Base-by-base conservation (phyloP, 2,329 filamentous ascomycete genomes). In the Talaromyces sp. region DNA sequence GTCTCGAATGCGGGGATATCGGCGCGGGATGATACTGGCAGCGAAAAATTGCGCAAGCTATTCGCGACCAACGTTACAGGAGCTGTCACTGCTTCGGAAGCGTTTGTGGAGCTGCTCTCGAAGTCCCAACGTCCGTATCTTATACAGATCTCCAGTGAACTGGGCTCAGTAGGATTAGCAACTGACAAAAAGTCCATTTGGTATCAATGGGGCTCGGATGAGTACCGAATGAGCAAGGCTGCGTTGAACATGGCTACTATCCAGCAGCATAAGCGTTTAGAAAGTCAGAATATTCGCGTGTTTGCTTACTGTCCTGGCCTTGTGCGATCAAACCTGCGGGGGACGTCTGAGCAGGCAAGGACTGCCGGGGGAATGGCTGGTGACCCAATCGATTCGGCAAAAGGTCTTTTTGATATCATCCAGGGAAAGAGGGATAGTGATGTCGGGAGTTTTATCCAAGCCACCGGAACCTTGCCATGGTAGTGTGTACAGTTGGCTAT, bases 31-130 rank as follows among this genome's bases (percentile, higher is more conserved):
- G 39, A 36, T 17, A 52, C 10, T 14, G 54, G 56, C 13, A 53
- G 52, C 41, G 49, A 54, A 6, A 44, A 47, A 20, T 7, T 60
- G 9, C 46, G 11, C n/a, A 39, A 45, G 14, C 55, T 57, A 5
- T 61, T 75, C 35, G 64, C 70, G n/a, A 70, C 66, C 7, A 74
- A 75, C 37, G 69, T 74, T 29, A 65, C 65, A 16, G 69, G 69
- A 8, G 62, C 69, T 1, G 60, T 63, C 1, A 29, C 74, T 3
- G 46, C 74, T 2, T 65, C 69, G 0, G 54, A 70, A 22, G 64
- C 64, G 1, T 59, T 74, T n/a, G 17, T 63, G 2, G 71, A 68
- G 0, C 62, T 75, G 0, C 57, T 76, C 6, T 57, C 65, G 6
- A 63, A 64, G 19, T 71, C 71, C 2, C 48, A 58, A 2, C 48